A percentile compares a stretch with the other conserved stretches of the same genome.
phyloP scores from a whole-genome alignment of 2,329 filamentous ascomycete genomes.

The Aspergillus sp. region DNA sequence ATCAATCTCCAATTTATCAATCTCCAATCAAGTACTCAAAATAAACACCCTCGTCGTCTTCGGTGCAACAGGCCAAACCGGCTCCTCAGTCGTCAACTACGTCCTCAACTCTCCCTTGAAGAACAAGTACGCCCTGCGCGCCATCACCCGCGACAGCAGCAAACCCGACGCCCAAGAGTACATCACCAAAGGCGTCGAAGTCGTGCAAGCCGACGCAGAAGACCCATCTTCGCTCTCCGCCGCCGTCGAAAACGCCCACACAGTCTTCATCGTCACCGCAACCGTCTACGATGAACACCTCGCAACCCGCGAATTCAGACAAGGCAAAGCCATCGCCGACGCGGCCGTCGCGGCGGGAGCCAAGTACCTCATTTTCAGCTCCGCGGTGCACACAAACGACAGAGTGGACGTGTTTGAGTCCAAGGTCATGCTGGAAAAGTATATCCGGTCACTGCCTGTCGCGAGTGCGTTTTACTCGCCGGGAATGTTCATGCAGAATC shows the following conservation, averaged over 20 bases:
- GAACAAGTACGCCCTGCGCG: slow-evolving; percentile 42
- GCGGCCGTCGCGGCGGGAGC: slow-evolving; percentile 21
- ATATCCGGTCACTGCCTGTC: no score
- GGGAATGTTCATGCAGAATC: no score
- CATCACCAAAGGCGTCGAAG: slow-evolving; percentile 14
- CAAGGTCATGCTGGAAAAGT: no score
- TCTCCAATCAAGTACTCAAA: no score
- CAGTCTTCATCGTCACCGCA: slow-evolving; percentile 37
- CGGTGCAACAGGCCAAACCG: slow-evolving; percentile 49
- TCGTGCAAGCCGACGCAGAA: slow-evolving; percentile 32
- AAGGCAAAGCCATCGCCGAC: slow-evolving; percentile 23
- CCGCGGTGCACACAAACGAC: no score
- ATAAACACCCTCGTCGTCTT: slow-evolving; percentile 35
- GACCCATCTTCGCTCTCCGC: slow-evolving; percentile 30
- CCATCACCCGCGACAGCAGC: slow-evolving; percentile 39
- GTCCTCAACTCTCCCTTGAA: slow-evolving; percentile 44
- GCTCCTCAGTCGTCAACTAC: slow-evolving; percentile 40
- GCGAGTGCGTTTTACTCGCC: no score
- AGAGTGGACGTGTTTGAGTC: no score
- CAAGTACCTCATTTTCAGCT: slow-evolving; percentile 24
- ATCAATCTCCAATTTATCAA: no score
- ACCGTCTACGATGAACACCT: slow-evolving; percentile 18
- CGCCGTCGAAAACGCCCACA: slow-evolving; percentile 40
- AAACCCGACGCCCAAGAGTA: slow-evolving; percentile 14
- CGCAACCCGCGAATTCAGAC: slow-evolving; percentile 17